Base-by-base conservation (phyloP, 768 basidiomycete species). In the Suillus hirtellus region DNA sequence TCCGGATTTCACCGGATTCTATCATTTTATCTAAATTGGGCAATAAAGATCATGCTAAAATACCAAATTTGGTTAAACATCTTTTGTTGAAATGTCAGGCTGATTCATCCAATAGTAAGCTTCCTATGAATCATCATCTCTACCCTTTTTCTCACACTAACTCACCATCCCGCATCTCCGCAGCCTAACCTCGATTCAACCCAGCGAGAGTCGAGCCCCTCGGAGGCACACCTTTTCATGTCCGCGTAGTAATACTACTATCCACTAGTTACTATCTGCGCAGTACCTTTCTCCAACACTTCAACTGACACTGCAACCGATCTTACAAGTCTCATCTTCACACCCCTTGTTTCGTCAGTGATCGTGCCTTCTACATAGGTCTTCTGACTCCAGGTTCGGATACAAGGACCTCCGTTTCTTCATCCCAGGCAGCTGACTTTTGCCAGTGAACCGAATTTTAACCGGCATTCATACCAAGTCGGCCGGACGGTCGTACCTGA, bases 1-100 rank as follows among this genome's bases (percentile, higher is more conserved):
- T 60, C 72, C 69, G 73, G 71, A 74, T 73, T 67, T 66, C 54
- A 58, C 70, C 74, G 72, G 74, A 75, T 75, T 68, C 65, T 10
- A 17, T 4, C 1, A 3, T 4, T 35, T 31, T 31, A 62, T 37
- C 61, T 24, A 21, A 44, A 62, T 24, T n/a, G 3, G 10, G 64
- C 14, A 10, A 9, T 14, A 43, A 27, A 56, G 55, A 55, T 55
- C 17, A 31, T 62, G 62, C 31, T 43, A 65, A 61, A 66, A n/a
- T 7, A 50, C 63, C 43, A 4, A 24, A 62, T 24, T 47, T 19
- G 59, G 61, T 60, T 61, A 55, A 43, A 38, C 40, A n/a, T 50
- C 49, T 50, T 50, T 50, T 0, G 49, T 54, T 54, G 19, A 43
- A 64, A 40, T 62, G 47, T 61, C 34, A 60, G 31, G 34, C 55